Conservation (phyloP, 1,284 basidiomycete genomes). For the Rugosomyces carneus region DNA sequence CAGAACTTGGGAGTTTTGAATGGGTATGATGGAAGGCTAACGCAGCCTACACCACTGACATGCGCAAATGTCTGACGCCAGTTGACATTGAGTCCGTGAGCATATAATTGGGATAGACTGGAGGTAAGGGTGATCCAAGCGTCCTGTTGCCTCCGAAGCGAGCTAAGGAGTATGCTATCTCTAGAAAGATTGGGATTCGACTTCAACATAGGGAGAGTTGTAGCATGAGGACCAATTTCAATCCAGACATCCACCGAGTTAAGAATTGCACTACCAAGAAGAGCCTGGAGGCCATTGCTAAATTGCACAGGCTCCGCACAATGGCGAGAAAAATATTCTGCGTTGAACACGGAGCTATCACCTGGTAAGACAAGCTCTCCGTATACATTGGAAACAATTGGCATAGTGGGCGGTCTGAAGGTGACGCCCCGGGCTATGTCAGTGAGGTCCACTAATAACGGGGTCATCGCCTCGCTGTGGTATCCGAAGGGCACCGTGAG, state of each 20-base stretch:
- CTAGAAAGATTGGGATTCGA: slow-evolving; percentile 29
- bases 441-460: slow-evolving; percentile 43
- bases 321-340: slow-evolving; percentile 53
- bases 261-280: slow-evolving; percentile 26
- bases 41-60: slow-evolving; percentile 31
- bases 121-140: slow-evolving; percentile 39
- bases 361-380: slow-evolving; percentile 49
- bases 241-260: slow-evolving; percentile 44
- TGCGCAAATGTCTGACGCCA: slow-evolving; percentile 56
- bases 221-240: slow-evolving; percentile 60
- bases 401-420: slow-evolving; percentile 43
- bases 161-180: slow-evolving; percentile 34
- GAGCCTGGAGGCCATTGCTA: slow-evolving; percentile 37
- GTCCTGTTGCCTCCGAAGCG: slow-evolving; percentile 41
- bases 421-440: slow-evolving; percentile 30
- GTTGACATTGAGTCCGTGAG: slow-evolving; percentile 31
- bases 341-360: slow-evolving; percentile 40
- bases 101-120: slow-evolving; percentile 45
- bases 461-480: slow-evolving; percentile 57
- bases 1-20: slow-evolving; percentile 53
- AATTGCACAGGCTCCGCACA: slow-evolving; percentile 58
- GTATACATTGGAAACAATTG: slow-evolving; percentile 53
- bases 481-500: slow-evolving; percentile 56
- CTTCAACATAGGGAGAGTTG: slow-evolving; percentile 50
- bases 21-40: slow-evolving; percentile 57